Conservation (phyloP, 2,329 filamentous ascomycete species). For the Mycogone perniciosa region DNA sequence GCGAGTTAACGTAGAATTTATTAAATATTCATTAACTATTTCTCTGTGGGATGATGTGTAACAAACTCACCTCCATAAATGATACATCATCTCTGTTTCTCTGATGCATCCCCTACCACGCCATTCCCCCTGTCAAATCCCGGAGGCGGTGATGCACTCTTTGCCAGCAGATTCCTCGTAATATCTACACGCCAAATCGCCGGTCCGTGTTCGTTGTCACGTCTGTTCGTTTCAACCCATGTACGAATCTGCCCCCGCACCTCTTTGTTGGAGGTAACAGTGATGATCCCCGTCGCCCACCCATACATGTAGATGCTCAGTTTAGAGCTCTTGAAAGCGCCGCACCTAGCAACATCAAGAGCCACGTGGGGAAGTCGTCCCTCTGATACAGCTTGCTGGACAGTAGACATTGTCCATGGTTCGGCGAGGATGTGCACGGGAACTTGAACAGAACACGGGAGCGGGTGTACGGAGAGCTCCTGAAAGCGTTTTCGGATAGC, state of each 20-base stretch:
- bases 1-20: no score
- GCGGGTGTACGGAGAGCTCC: conserved; percentile 25
- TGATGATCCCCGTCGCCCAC: conserved; percentile 29
- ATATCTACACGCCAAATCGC: conserved; percentile 29
- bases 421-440: conserved; percentile 28
- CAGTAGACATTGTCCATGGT: conserved; percentile 21
- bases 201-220: conserved; percentile 25
- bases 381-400: conserved; percentile 20
- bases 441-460: conserved; percentile 28
- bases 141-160: conserved; percentile 22
- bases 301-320: conserved; percentile 35
- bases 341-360: conserved; percentile 26
- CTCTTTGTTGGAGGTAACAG: conserved; percentile 37
- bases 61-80: background rate
- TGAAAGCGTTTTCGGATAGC: conserved; percentile 24
- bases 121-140: background rate
- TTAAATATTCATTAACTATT: background rate
- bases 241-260: conserved; percentile 29
- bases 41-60: background rate
- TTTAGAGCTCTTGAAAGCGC: conserved; percentile 31
- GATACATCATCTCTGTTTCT: background rate
- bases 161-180: conserved; percentile 31
- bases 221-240: conserved; percentile 28
- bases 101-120: background rate
- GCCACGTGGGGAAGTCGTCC: conserved; percentile 28